Percentiles rank a stretch among this genome's conserved stretches.
These are phyloP conservation scores for Paramecium sexaurelia DNA, from an alignment of 73 alveolate species.

Conservation along the genomic window DNA sequence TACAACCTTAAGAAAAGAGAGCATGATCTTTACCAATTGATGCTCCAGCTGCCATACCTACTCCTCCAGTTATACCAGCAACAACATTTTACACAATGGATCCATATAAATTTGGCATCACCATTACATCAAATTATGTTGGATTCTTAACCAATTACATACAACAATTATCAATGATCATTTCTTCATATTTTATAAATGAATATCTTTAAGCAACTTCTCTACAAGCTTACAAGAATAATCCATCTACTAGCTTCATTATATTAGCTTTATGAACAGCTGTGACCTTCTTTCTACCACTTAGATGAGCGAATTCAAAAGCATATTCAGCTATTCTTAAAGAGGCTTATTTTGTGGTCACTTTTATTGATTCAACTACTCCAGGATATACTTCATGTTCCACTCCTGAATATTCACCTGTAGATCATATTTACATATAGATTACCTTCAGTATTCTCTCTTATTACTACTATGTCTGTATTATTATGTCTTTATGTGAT, in stretches of 20 bases:
- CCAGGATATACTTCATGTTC: conserved; percentile 87
- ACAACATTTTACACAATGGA: conserved; percentile 75
- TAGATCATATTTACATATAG: background rate
- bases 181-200: conserved; percentile 72
- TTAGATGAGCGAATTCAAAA: conserved; percentile 78
- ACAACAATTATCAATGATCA: conserved; percentile 76
- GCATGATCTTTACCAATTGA: conserved; percentile 74
- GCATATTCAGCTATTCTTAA: conserved; percentile 81
- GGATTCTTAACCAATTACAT: conserved; percentile 81
- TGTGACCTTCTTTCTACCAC: conserved; percentile 80
- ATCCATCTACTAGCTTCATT: conserved; percentile 80
- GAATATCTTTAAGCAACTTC: conserved; percentile 78
- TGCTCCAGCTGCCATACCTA: conserved; percentile 83
- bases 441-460: conserved; percentile 76
- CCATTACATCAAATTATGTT: conserved; percentile 77
- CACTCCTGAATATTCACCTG: conserved; percentile 81
- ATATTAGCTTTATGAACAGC: conserved; percentile 85
- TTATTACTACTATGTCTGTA: conserved; percentile 75
- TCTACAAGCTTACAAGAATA: conserved; percentile 79
- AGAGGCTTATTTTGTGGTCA: conserved; percentile 72
- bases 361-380: conserved; percentile 78
- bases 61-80: conserved; percentile 82
- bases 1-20: conserved; percentile 77
- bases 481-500: conserved; percentile 73
- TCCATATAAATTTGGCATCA: conserved; percentile 81